phyloP scores from a whole-genome alignment of 441 rosid genomes.

The Jatropha podagrica region DNA sequence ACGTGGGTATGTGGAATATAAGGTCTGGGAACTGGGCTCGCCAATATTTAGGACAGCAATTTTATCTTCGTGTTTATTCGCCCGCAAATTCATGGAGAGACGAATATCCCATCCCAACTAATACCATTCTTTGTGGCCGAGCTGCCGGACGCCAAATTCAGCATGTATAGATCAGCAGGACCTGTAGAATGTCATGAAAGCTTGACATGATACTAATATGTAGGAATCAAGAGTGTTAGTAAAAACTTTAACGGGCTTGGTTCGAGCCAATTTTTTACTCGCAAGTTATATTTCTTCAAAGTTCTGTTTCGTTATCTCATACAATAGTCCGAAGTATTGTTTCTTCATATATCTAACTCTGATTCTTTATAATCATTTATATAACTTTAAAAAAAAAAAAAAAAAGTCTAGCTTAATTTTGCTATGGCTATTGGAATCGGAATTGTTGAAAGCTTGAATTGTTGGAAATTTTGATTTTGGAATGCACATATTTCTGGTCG shows the following conservation, averaged over 20 bases:
- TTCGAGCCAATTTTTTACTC: constrained; percentile 10
- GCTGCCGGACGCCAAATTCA: constrained; percentile 48
- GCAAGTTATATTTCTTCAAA: not conserved
- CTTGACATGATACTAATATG: constrained; percentile 12
- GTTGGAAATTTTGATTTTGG: too few relatives aligned
- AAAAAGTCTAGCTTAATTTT: too few relatives aligned
- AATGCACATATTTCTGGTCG: too few relatives aligned
- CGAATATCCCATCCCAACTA: constrained; percentile 73
- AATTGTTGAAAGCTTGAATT: too few relatives aligned
- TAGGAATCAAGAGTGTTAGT: not conserved
- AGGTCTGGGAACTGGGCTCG: constrained; percentile 74
- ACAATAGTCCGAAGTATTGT: not conserved
- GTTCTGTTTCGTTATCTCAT: not conserved
- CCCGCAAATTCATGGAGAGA: constrained; percentile 64
- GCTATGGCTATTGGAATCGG: not conserved
- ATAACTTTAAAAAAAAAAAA: too few relatives aligned
- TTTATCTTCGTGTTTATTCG: constrained; percentile 67
- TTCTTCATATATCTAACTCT: not conserved
- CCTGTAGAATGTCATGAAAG: constrained; percentile 17
- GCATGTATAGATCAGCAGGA: constrained; percentile 13
- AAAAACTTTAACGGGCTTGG: not conserved
- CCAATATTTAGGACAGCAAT: constrained; percentile 79
- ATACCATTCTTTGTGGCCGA: constrained; percentile 76
- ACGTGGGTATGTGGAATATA: constrained; percentile 87
- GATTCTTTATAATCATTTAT: too few relatives aligned